A percentile compares a stretch with the other conserved stretches of the same genome.
These are phyloP conservation scores for Erigeron philadelphicus DNA, from an alignment of 140 eudicot genomes.

Conservation along the genomic window DNA sequence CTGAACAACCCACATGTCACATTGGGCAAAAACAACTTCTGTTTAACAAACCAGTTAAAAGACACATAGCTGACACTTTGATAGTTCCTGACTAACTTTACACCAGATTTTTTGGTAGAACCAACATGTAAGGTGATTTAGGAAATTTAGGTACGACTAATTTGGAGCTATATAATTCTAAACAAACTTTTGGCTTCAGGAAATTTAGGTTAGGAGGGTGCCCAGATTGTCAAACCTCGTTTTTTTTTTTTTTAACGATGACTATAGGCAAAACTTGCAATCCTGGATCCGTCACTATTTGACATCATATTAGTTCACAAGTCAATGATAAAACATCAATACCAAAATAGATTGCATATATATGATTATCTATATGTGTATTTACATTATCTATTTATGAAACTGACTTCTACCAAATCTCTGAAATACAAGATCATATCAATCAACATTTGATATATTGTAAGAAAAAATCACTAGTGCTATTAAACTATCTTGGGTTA, in stretches of 20 bases:
- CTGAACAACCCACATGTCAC: neutral
- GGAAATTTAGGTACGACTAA: too few relatives aligned
- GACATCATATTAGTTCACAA: conserved; percentile 3
- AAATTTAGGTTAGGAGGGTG: too few relatives aligned
- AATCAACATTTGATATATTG: conserved; percentile 6
- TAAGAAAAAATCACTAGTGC: conserved; percentile 21
- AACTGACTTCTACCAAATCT: neutral
- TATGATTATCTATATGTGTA: neutral
- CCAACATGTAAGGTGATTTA: conserved; percentile 4
- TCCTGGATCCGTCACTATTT: neutral
- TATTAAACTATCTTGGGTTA: conserved; percentile 22
- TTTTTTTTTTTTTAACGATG: too few relatives aligned
- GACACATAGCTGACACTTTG: neutral
- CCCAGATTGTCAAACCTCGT: too few relatives aligned
- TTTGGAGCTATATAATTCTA: neutral
- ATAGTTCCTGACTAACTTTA: neutral
- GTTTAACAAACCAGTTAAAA: neutral
- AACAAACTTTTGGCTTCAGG: neutral
- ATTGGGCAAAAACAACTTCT: conserved; percentile 1
- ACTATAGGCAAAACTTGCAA: neutral
- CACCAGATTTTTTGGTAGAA: conserved; percentile 1
- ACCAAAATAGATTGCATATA: conserved; percentile 10
- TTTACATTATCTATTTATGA: neutral
- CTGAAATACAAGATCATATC: neutral
- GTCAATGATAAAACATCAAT: neutral